Base-by-base conservation (phyloP, 352 stramenopile genomes). In the Chrysophaeum taylorii region DNA sequence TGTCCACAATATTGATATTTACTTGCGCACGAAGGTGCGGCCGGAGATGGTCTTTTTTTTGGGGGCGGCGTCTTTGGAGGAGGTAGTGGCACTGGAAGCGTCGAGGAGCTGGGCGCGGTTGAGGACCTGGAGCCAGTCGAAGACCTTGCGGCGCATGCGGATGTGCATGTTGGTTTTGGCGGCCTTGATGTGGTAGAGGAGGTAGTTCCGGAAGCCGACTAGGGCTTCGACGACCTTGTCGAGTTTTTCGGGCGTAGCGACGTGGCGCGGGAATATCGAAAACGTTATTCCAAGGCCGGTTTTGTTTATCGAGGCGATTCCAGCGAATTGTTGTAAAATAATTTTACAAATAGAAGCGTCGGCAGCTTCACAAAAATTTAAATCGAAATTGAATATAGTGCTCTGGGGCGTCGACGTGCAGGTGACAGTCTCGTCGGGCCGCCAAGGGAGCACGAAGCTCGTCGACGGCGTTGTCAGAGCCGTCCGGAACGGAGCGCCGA, bases 131-230 rank as follows among this genome's bases (percentile, higher is more conserved):
- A 96, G 82, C 48, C 94, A 77, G 71, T 88, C 72, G 60, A 92
- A 88, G 25, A 96, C 90, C 70, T 88, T 85, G 84, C 93, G 94
- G 72, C 91, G 84, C 91, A 97, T 96, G 67, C 91, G 84, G 78
- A 94, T 95, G 82, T 97, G 91, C 73, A 96, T 76, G 79, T 96
- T 93, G 60, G 90, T 95, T 80, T 96, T 97, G 39, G 89, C 94
- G 23, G 89, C 88, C 84, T 96, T 97, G 78, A 96, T 94, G 80
- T 97, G 91, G 84, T 97, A 97, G 77, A 94, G 89, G 60, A 97
- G 76, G 85, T 96, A 97, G 72, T 91, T 92, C 33, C 90, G 85
- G 72, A 97, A 92, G 23, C 86, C 78, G 63, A 91, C 81, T 38
- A 96, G 77, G 18, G 94, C 78, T 38, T 84, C 91, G 36, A 92